Evolutionary conservation across 2,329 filamentous ascomycete species (phyloP), one percentile per base, ranked within the genome.

Genomic region (Leptographium radiaticola): DNA sequence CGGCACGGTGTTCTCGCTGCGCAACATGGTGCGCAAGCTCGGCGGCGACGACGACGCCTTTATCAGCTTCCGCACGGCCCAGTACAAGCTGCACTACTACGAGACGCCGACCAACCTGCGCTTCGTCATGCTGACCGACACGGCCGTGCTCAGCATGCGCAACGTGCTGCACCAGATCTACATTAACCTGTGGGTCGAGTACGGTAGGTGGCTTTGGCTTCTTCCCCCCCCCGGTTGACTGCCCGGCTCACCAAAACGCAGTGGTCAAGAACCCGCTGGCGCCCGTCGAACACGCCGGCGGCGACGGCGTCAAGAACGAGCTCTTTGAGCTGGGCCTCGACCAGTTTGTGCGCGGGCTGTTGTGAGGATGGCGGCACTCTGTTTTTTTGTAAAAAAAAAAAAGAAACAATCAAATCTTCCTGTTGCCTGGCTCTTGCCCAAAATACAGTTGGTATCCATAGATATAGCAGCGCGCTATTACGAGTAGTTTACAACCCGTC

Each of bases 41-140:
- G 91, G 91, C 64, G 91, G 91, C 60, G 83, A 88, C 53, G 89
- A 96, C 67, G 91, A 96, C 72, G 89, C 87, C 66, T 98, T 98
- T 69, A 86, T 98, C 62, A 89, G 85, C 61, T 98, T 87, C 71
- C 86, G 89, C 62, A 98, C 93, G 52, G 87, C 79, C 61, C 86
- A 95, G 70, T 98, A 98, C 77, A 96, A 96, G 72, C 80, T 98
- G 62, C 93, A 98, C 72, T 98, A 95, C 75, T 98, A 96, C 76
- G 93, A 98, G 75, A 97, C 93, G 13, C 89, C 90, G 1, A 93
- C 89, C 52, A 94, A 88, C 67, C 83, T 95, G 69, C 94, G 95
- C 66, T 94, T 97, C 66, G 89, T 96, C 65, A 88, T 98, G 84
- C 76, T 97, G 65, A 97, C 93, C 30, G 93, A 97, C 70, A 87